phyloP scores from a whole-genome alignment of 106 monocot genomes.

The Agapanthus africanus region DNA sequence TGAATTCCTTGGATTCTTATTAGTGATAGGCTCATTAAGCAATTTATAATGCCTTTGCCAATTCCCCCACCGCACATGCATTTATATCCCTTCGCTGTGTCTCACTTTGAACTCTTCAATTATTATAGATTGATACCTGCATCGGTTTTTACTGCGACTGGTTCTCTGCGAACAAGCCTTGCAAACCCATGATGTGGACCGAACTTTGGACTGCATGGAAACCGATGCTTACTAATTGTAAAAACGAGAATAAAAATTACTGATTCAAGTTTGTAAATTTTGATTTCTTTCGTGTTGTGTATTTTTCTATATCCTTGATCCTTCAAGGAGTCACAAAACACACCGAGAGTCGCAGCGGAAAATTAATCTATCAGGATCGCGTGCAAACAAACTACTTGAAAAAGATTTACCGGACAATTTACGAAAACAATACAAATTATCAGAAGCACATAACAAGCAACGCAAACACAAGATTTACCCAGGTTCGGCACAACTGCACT shows the following conservation, averaged over 20 bases:
- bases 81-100: background rate
- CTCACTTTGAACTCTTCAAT: background rate
- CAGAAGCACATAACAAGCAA: no score
- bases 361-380: no score
- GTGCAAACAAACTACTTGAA: no score
- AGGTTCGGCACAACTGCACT: no score
- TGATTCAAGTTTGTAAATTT: background rate
- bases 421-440: no score
- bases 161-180: constrained; percentile 72
- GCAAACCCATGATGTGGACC: constrained; percentile 92
- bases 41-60: background rate
- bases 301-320: no score
- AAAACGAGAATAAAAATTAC: no score
- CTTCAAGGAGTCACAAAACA: no score
- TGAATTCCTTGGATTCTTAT: constrained; percentile 1
- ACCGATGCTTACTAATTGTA: no score
- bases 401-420: no score
- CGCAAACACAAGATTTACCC: no score
- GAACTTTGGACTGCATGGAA: constrained; percentile 96
- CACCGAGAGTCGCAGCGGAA: no score
- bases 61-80: constrained; percentile 14
- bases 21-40: background rate
- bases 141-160: constrained; percentile 86
- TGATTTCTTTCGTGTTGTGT: background rate
- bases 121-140: constrained; percentile 80